Conservation (phyloP, 768 basidiomycete species). For the Terana coerulea region DNA sequence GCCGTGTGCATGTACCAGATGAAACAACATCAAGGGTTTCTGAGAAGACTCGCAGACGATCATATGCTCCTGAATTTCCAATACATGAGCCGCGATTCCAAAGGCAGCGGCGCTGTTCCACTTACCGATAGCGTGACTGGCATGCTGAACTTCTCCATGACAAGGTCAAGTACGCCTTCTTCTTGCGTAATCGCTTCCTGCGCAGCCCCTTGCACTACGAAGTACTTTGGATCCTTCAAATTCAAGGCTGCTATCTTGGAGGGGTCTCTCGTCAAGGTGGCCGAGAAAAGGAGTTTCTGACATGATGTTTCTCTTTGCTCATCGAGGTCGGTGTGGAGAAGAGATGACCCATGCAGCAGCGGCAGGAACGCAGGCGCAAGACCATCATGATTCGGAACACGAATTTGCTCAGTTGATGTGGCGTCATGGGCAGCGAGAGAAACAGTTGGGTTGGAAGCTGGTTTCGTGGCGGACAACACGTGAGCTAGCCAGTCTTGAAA, state of each 20-base stretch:
- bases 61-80: constrained; percentile 76
- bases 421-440: background rate
- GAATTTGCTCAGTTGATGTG: background rate
- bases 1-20: constrained; percentile 64
- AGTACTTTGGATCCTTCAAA: constrained; percentile 79
- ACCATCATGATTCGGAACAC: constrained; percentile 39
- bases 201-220: constrained; percentile 64
- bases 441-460: constrained; percentile 16
- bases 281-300: constrained; percentile 95
- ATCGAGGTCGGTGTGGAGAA: constrained; percentile 45
- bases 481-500: constrained; percentile 94
- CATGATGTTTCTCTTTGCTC: constrained; percentile 66
- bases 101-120: background rate
- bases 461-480: constrained; percentile 71
- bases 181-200: constrained; percentile 28
- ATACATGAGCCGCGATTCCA: background rate
- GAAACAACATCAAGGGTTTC: constrained; percentile 88
- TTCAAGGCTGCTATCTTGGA: constrained; percentile 85
- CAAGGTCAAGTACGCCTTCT: constrained; percentile 44
- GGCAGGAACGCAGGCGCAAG: constrained; percentile 59
- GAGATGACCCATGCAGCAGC: constrained; percentile 35
- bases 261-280: constrained; percentile 92
- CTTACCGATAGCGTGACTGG: constrained; percentile 72
- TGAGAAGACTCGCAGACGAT: constrained; percentile 69
- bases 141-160: constrained; percentile 77